phyloP scores from a whole-genome alignment of 805 yeast genomes.

The Yarrowia bubula region DNA sequence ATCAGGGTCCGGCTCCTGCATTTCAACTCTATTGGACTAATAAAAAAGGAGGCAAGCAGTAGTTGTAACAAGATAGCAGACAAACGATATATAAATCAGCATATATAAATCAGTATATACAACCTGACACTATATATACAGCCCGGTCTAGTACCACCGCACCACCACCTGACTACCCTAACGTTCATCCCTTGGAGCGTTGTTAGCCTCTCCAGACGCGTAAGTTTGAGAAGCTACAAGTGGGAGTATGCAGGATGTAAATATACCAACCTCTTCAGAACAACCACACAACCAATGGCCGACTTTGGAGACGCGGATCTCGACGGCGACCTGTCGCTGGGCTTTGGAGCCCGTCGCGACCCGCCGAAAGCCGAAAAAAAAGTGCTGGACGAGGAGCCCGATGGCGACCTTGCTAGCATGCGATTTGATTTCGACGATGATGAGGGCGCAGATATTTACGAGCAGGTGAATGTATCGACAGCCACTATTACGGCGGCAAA shows the following conservation, averaged over 20 bases:
- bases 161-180: no score
- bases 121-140: no score
- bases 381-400: conserved; percentile 12
- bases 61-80: no score
- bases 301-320: conserved; percentile 19
- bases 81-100: no score
- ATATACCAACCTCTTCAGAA: neutral
- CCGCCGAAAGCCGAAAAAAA: conserved; percentile 4
- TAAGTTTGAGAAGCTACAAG: neutral
- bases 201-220: neutral
- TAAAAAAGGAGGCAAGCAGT: no score
- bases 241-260: no score
- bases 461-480: neutral
- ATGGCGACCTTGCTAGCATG: conserved; percentile 25
- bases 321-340: conserved; percentile 19
- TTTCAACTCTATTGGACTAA: no score
- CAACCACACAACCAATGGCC: neutral
- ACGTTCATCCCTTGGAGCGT: no score
- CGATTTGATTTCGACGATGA: conserved; percentile 14
- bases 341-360: neutral
- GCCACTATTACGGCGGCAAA: neutral
- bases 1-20: no score
- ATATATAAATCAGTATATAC: no score
- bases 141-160: no score
- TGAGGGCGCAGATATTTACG: neutral